phyloP scores from a whole-genome alignment of 257 asterid genomes.

The Petunia axillaris region DNA sequence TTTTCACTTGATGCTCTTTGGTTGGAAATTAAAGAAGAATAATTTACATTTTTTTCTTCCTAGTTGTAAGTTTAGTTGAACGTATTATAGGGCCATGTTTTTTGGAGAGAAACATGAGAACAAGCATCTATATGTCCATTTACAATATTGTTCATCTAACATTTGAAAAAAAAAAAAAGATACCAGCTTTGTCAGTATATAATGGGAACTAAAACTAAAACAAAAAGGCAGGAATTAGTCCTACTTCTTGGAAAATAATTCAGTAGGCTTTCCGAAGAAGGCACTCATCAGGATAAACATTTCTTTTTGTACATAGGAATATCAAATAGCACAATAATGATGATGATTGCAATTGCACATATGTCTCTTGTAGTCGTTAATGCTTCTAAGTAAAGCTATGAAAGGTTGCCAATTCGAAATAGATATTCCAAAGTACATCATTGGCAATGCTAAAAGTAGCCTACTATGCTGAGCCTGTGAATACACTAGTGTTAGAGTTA shows the following conservation, averaged over 20 bases:
- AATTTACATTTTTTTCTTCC: background rate
- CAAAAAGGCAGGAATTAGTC: background rate
- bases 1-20: background rate
- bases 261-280: too few relatives aligned
- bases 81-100: background rate
- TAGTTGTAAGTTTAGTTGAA: background rate
- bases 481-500: background rate
- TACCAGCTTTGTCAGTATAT: background rate
- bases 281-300: too few relatives aligned
- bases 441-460: constrained; percentile 10
- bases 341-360: constrained; percentile 35
- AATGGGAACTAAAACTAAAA: background rate
- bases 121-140: constrained; percentile 15
- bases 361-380: constrained; percentile 59
- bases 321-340: constrained; percentile 44
- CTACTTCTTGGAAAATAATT: background rate
- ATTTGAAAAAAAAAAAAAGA: background rate
- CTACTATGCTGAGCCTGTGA: background rate
- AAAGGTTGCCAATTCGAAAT: constrained; percentile 28
- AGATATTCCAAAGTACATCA: constrained; percentile 26
- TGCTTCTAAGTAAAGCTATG: constrained; percentile 83
- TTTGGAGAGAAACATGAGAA: constrained; percentile 11
- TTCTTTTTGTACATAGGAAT: background rate
- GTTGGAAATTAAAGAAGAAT: background rate
- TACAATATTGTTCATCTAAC: background rate